Base-by-base conservation (phyloP, 345 rosid genomes). In the Sonneratia alba region DNA sequence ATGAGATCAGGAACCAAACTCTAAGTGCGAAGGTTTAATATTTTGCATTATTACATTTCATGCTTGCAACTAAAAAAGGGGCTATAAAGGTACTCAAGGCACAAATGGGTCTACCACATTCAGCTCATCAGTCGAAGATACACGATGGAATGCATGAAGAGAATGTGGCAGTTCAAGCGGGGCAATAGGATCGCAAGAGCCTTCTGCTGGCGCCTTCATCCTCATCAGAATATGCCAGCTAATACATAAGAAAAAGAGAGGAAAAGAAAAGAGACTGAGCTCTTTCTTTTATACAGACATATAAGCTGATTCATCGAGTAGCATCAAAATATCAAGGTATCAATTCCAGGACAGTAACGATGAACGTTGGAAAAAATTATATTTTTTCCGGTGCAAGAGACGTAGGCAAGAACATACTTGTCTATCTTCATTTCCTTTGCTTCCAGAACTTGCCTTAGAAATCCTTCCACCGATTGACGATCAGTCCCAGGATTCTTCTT, bases 151-250 rank as follows among this genome's bases (percentile, higher is more conserved):
- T 8, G 91, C 92, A 79, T 95, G 99, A 59, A 95, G 83, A 79
- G 97, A 90, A 83, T 89, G 96, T 21, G 99, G 97, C 72, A 95
- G 80, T 79, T 92, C 99, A 71, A 89, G 96, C 68, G 96, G 95
- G 56, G 93, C 90, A 79, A 94, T 77, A 74, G 99, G 99, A 24
- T 92, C 97, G 76, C 89, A 92, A 64, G 93, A 9, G 70, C 91
- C 93, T 79, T 86, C 79, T 79, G 78, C 70, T 1, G 93, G 93
- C 49, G 83, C 76, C 75, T 72, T 90, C 97, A 95, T 89, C 82
- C 97, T 90, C 96, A 95, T 92, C 55, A 90, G 78, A 75, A 92
- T 85, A 79, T 95, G 99, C 99, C 99, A 95, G 65, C 99, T 92
- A 68, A 40, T 81, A 66, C 45, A 57, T 2, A 68, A 70, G 67